Base-by-base conservation (phyloP, 2,329 filamentous ascomycete genomes). In the Penicillium brevicompactum region DNA sequence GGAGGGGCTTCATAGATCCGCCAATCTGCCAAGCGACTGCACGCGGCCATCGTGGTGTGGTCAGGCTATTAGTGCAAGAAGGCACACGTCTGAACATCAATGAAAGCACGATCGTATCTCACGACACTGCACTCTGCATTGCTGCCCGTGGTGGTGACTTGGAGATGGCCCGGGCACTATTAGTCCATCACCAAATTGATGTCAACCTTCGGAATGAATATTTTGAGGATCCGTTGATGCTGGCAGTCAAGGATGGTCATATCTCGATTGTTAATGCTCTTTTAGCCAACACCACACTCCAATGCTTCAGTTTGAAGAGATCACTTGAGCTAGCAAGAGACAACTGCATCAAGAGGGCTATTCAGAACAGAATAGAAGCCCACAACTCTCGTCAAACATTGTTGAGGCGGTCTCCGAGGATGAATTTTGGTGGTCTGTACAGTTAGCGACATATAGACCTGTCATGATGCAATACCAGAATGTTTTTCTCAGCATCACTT, bases 211-310 rank as follows among this genome's bases (percentile, higher is more conserved):
- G 42, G 42, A 44, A 44, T 44, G 22, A 30, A 44, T 44, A 30
- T 30, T 44, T 44, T n/a, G 42, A 44, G 22, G 22, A 44, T 44
- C 42, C 42, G 16, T 44, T 44, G 22, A 44, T 44, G 42, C 30
- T 44, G 42, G 42, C 42, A 30, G 42, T 44, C 42, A 44, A 44
- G 42, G 42, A n/a, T 44, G 22, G 42, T n/a, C n/a, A n/a, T n/a
- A n/a, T n/a, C n/a, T 49, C n/a, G 16, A n/a, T 49, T 42, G 24
- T 49, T 31, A 5, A 49, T 41, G 37, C 34, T 21, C 24, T n/a
- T n/a, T n/a, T 38, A 11, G 42, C 22, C 9, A 44, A 44, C 22
- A 30, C 22, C 22, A 44, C 22, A 44, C 42, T 44, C 22, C 14
- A 44, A 44, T 5, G 7, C 42, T 44, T 44, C 42, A 44, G 22